Percentiles rank a stretch among this genome's conserved stretches.
Evolutionary conservation across 2,329 filamentous ascomycete species (phyloP).

Genomic region (Leptographium radiaticola): DNA sequence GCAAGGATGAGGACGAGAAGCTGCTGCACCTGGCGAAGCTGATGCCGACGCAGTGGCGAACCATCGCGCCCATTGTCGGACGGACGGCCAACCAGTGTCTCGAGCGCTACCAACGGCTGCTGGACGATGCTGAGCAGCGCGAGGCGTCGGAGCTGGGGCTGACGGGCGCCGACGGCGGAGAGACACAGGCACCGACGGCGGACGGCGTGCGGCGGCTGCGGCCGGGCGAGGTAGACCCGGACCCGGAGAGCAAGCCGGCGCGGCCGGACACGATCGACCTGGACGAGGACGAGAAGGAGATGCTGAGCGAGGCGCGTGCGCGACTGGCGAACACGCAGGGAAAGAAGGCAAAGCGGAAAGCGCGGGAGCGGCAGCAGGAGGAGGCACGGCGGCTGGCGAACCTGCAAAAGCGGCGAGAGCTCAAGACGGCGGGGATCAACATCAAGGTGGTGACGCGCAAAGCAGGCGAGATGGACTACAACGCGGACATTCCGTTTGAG

Average conservation of each 20-base stretch:
- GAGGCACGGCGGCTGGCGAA: constrained; percentile 83
- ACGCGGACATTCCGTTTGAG: constrained; percentile 96
- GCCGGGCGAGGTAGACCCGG: constrained; percentile 91
- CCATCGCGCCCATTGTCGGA: constrained; percentile 92
- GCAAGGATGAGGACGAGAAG: constrained; percentile 96
- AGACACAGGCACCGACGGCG: constrained; percentile 75
- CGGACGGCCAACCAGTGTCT: constrained; percentile 94
- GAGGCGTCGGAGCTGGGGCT: constrained; percentile 73
- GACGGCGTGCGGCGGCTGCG: constrained; percentile 82
- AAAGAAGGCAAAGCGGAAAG: constrained; percentile 98
- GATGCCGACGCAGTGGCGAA: constrained; percentile 98
- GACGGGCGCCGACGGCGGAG: constrained; percentile 73
- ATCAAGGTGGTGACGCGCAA: constrained; percentile 88
- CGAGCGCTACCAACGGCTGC: constrained; percentile 88
- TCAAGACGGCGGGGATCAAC: constrained; percentile 97
- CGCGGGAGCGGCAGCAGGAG: constrained; percentile 86
- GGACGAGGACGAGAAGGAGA: constrained; percentile 98
- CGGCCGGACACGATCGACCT: constrained; percentile 94
- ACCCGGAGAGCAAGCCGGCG: constrained; percentile 91
- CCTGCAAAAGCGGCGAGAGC: constrained; percentile 86
- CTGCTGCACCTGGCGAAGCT: constrained; percentile 91
- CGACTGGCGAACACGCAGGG: constrained; percentile 95
- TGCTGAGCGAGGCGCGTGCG: constrained; percentile 93
- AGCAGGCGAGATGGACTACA: constrained; percentile 98
- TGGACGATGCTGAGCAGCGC: constrained; percentile 88